phyloP scores from a whole-genome alignment of 148 eudicot species.

The Vaccinium macrocarpon region DNA sequence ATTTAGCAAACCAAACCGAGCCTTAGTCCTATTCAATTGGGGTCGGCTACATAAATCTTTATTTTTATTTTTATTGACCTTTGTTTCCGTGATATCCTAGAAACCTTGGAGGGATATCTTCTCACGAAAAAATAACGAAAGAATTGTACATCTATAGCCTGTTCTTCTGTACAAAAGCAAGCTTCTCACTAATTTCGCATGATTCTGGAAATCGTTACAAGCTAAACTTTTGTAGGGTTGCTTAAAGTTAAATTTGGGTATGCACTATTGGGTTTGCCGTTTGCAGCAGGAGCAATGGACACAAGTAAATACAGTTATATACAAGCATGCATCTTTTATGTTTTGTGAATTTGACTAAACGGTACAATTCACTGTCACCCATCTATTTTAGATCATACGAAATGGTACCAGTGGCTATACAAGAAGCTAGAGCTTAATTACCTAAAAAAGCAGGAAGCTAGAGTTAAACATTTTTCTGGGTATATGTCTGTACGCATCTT shows the following conservation, averaged over 20 bases:
- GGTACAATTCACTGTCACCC: not conserved
- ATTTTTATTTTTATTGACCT: too few species aligned
- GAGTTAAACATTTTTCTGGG: not conserved
- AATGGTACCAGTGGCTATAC: conserved; percentile 69
- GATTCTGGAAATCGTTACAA: not conserved
- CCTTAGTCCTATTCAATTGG: too few species aligned
- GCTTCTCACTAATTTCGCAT: not conserved
- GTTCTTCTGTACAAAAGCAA: not conserved
- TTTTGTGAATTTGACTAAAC: conserved; percentile 1
- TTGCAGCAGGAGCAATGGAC: not conserved
- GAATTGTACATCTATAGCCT: not conserved
- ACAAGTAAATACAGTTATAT: not conserved
- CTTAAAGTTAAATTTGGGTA: not conserved
- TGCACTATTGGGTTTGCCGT: not conserved
- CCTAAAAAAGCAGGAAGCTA: not conserved
- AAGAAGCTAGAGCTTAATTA: conserved; percentile 37
- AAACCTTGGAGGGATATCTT: not conserved
- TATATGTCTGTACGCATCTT: not conserved
- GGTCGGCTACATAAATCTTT: too few species aligned
- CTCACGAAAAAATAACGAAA: not conserved
- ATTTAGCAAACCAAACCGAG: too few species aligned
- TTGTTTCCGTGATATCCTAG: too few species aligned
- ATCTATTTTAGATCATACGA: conserved; percentile 55
- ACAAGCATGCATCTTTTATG: not conserved
- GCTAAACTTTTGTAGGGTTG: not conserved